Evolutionary conservation across 2,329 filamentous ascomycete genomes (phyloP), one percentile per base, ranked within the genome.

Genomic region (Scedosporium apiospermum): DNA sequence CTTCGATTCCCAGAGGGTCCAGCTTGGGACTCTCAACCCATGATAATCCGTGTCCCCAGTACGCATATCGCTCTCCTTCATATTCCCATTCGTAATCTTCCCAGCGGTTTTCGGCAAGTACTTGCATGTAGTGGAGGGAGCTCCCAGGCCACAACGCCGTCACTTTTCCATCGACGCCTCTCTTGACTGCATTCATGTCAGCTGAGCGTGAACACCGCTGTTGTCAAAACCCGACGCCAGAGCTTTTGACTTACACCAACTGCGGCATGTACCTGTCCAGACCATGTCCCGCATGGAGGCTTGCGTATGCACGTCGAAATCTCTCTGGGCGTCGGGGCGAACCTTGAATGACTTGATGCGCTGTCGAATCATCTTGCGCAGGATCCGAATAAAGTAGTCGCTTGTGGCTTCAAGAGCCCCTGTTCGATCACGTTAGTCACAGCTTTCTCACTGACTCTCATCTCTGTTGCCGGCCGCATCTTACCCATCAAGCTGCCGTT

Each of bases 71-170:
- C 34, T 69, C 66, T 2, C 61, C 57, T 3, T 67, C 62, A 38
- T 67, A 66, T 6, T 18, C 46, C 68, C 68, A 69, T 3, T 67
- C 62, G 23, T 67, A 70, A 38, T 70, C 69, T 57, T 70, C 68
- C 66, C 66, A 70, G 23, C 69, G 60, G 30, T 69, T 64, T 27
- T 68, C 68, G 6, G 67, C 66, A 18, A 80, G 65, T 4, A 74
- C 73, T 63, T 80, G 75, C 58, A 79, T 76, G 64, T 77, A 79
- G 65, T 80, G 78, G 10, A 81, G 69, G 2, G 75, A 75, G n/a
- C 70, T 74, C n/a, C 77, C 77, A 9, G 75, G 72, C 67, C 75
- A 78, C 16, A 75, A 66, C 5, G 75, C 76, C 5, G 75, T 73
- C 46, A 80, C 73, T 58, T 74, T 69, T 44, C 76, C 77, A 30